These are phyloP conservation scores for Adansonia grandidieri DNA, from an alignment of 441 rosid species.

Conservation along the genomic window DNA sequence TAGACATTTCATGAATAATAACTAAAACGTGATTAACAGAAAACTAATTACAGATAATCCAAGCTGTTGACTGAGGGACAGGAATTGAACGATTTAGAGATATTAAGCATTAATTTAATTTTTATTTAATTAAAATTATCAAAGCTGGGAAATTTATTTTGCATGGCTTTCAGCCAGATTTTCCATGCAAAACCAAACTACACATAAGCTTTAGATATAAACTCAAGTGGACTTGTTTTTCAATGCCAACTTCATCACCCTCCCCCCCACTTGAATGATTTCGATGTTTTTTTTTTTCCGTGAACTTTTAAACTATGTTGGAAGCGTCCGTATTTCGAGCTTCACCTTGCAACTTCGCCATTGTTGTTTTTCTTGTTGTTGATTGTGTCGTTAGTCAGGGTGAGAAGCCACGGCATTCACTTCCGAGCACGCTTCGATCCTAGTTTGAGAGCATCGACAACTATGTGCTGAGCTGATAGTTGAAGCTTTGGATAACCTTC, in stretches of 20 bases:
- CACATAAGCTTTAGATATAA: background rate
- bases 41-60: conserved; percentile 5
- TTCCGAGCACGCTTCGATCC: conserved; percentile 6
- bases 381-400: too few relatives aligned
- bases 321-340: background rate
- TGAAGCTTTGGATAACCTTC: conserved; percentile 29
- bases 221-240: too few relatives aligned
- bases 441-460: conserved; percentile 49
- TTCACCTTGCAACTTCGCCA: background rate
- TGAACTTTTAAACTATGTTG: conserved; percentile 7
- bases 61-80: background rate
- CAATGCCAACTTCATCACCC: too few relatives aligned
- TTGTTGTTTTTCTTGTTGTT: background rate
- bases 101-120: background rate
- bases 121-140: background rate
- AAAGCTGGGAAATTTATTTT: background rate
- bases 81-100: background rate
- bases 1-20: background rate
- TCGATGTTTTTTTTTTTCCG: too few relatives aligned
- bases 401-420: conserved; percentile 12
- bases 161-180: conserved; percentile 18
- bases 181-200: conserved; percentile 19
- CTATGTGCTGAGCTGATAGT: conserved; percentile 47
- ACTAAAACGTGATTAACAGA: conserved; percentile 8
- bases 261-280: too few relatives aligned